A percentile compares a stretch with the other conserved stretches of the same genome.
Conservation (phyloP, 768 basidiomycete species). For the Mycena alexandri region DNA sequence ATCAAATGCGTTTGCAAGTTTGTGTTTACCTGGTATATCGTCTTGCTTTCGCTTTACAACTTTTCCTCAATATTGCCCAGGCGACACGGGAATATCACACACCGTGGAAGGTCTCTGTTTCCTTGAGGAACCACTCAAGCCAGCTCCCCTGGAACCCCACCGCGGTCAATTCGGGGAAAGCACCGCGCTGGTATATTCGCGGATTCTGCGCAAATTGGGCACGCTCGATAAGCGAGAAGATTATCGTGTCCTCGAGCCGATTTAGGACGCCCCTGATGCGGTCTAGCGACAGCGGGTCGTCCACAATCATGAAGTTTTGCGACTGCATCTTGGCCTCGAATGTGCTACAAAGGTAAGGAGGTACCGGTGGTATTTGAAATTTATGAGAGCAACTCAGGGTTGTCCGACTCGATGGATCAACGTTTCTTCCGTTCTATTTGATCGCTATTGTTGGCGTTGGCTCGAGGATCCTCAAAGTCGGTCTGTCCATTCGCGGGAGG, state of each 20-base stretch:
- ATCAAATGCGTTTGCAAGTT: not conserved
- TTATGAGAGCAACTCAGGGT: no score
- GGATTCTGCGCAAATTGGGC: slow-evolving; percentile 97
- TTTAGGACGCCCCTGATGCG: slow-evolving; percentile 88
- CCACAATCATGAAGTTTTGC: slow-evolving; percentile 78
- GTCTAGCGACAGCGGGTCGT: slow-evolving; percentile 90
- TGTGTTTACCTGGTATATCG: slow-evolving; percentile 86
- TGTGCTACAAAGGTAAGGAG: not conserved
- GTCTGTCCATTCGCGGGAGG: no score
- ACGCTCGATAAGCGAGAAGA: slow-evolving; percentile 96
- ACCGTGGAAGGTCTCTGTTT: slow-evolving; percentile 97
- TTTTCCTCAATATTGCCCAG: slow-evolving; percentile 9
- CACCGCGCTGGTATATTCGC: slow-evolving; percentile 85
- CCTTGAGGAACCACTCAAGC: slow-evolving; percentile 98
- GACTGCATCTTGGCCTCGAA: slow-evolving; percentile 59
- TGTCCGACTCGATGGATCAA: no score
- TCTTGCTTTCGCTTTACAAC: slow-evolving; percentile 84
- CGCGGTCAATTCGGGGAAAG: slow-evolving; percentile 81
- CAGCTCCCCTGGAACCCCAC: slow-evolving; percentile 87
- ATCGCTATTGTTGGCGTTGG: no score
- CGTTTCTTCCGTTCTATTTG: no score
- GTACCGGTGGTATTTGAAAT: no score
- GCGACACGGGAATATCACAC: slow-evolving; percentile 43
- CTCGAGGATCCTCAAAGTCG: no score
- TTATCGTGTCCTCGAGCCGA: slow-evolving; percentile 98